Base-by-base conservation (phyloP, 2,329 filamentous ascomycete genomes). In the Albifimbria verrucaria region DNA sequence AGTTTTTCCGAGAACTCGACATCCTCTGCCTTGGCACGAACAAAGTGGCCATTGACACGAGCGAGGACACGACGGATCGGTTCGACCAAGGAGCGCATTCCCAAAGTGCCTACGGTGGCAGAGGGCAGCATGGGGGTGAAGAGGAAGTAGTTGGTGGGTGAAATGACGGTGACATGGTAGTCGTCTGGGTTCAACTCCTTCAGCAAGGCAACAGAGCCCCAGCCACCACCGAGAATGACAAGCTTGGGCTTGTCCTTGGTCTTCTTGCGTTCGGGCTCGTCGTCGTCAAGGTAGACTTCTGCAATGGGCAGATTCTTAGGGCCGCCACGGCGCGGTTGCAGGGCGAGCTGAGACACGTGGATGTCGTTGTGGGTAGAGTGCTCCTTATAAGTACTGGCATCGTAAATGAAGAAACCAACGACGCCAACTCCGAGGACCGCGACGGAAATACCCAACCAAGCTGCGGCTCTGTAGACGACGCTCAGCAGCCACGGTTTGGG, bases 41-140 rank as follows among this genome's bases (percentile, higher is more conserved):
- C 76, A 69, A 96, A 99, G 70, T 97, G 93, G 4, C 94, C 94
- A 53, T 84, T 81, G 22, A 96, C 83, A 51, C 86, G 80, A 51
- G 82, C 76, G 20, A 97, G 77, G 60, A 99, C 94, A 47, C 90
- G 84, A 56, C 94, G 85, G 56, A 99, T 90, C 0, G 94, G 94
- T 71, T 99, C 94, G 41, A 97, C 91, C 54, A 99, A 77, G 48
- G 92, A 96, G 59, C 93, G 82, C 64, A 97, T 77, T 66, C 96
- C 93, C 26, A 99, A 77, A 0, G 94, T 99, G 12, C 95, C 95
- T 6, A 99, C 94, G 0, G 95, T 99, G 7, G 94, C 95, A 28
- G 92, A 96, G 2, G 94, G 94, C 43, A 99, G 79, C 92, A 99
- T 97, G 1, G 94, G 94, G 2, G 94, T 99, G 71, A 99, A 99